These are phyloP conservation scores for Pseudomassariella vexata DNA, from an alignment of 2,329 filamentous ascomycete genomes.

Conservation along the genomic window DNA sequence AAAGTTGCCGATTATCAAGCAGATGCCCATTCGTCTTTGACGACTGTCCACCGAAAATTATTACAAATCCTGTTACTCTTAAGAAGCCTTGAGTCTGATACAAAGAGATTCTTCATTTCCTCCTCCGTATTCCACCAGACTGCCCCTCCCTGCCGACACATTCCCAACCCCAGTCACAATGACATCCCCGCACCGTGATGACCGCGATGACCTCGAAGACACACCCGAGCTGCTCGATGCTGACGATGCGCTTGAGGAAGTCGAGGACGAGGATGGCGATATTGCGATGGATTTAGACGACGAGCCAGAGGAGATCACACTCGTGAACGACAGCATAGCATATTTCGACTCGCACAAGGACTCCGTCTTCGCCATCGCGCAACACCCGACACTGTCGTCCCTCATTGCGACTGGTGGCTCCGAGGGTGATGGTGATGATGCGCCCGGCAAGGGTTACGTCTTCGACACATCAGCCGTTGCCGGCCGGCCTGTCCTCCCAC, in stretches of 20 bases:
- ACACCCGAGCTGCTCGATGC: constrained; percentile 68
- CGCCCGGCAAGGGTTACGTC: constrained; percentile 76
- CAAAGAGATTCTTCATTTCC: too few relatives aligned
- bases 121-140: background rate
- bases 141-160: constrained; percentile 1
- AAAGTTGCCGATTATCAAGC: too few relatives aligned
- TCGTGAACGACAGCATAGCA: constrained; percentile 88
- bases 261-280: constrained; percentile 55
- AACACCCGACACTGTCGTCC: constrained; percentile 73
- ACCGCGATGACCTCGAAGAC: constrained; percentile 40
- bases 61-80: too few relatives aligned
- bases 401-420: constrained; percentile 83
- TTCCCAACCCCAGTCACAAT: constrained; percentile 19
- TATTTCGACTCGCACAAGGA: constrained; percentile 90
- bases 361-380: constrained; percentile 90
- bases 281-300: constrained; percentile 75
- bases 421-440: constrained; percentile 52
- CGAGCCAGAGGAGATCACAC: constrained; percentile 60
- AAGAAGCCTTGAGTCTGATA: too few relatives aligned
- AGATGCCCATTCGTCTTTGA: too few relatives aligned
- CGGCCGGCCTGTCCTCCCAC: constrained; percentile 64
- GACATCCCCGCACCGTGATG: constrained; percentile 30
- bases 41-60: too few relatives aligned
- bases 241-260: constrained; percentile 73
- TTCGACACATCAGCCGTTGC: constrained; percentile 67